Conservation (phyloP, 2,329 filamentous ascomycete species). For the Clonostachys rhizophaga region DNA sequence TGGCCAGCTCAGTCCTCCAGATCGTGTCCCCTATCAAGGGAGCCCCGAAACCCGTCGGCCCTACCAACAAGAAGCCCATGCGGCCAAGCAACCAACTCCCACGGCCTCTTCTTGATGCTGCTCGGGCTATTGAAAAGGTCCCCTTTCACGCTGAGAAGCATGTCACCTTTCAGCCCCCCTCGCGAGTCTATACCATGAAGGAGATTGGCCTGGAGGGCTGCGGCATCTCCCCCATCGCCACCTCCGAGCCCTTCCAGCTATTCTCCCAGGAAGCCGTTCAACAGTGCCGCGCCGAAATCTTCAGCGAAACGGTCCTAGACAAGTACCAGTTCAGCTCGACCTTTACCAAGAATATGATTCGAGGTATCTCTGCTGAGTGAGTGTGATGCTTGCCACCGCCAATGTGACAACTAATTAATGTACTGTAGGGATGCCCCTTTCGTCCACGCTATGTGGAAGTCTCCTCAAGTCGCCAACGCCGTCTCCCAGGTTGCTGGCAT, state of each 20-base stretch:
- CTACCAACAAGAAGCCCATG: constrained; percentile 14
- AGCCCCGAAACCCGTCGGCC: constrained; percentile 12
- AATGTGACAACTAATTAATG: too few species aligned
- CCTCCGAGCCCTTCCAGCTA: constrained; percentile 60
- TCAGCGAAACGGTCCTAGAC: constrained; percentile 48
- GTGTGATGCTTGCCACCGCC: neutral
- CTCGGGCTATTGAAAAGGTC: constrained; percentile 8
- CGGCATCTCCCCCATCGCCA: constrained; percentile 58
- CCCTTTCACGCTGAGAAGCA: constrained; percentile 51
- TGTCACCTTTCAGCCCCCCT: constrained; percentile 43
- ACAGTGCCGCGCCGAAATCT: constrained; percentile 58
- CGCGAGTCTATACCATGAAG: constrained; percentile 53
- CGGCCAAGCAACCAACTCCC: constrained; percentile 11
- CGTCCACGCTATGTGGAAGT: constrained; percentile 45
- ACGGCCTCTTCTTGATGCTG: constrained; percentile 16
- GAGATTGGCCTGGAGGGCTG: constrained; percentile 49
- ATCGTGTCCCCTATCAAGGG: constrained; percentile 5
- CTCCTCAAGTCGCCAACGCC: constrained; percentile 33
- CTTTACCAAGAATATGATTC: constrained; percentile 49
- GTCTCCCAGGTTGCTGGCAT: constrained; percentile 49
- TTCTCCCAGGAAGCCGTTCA: constrained; percentile 58
- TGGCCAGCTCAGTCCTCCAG: too few species aligned
- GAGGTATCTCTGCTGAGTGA: constrained; percentile 21
- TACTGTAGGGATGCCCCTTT: constrained; percentile 54
- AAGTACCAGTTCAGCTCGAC: constrained; percentile 48